phyloP scores from a whole-genome alignment of 2,329 filamentous ascomycete species.

The Cadophora sp. region DNA sequence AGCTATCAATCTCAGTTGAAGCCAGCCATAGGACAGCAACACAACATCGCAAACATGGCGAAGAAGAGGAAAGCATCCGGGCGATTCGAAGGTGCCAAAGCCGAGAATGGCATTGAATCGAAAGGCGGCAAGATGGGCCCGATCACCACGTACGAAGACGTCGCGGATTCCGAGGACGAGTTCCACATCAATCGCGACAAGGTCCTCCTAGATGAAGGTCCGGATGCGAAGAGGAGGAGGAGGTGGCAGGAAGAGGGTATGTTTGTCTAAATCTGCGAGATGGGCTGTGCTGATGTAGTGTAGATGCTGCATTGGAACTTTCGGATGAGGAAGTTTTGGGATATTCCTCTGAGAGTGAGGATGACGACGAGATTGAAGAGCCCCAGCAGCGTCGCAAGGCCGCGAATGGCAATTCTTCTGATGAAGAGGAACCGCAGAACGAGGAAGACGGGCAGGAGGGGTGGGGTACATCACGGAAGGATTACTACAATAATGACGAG shows the following conservation, averaged over 20 bases:
- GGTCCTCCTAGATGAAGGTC: conserved; percentile 83
- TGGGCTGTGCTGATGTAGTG: conserved; percentile 11
- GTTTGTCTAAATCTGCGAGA: conserved; percentile 29
- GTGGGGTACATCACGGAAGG: conserved; percentile 87
- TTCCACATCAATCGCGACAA: conserved; percentile 88
- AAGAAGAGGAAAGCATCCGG: conserved; percentile 40
- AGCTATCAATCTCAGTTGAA: neutral
- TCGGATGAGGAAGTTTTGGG: conserved; percentile 69
- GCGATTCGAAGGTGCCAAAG: conserved; percentile 13
- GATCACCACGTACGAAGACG: conserved; percentile 72
- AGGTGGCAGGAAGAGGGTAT: conserved; percentile 71
- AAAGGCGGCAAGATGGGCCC: conserved; percentile 37
- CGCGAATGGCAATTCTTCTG: conserved; percentile 57
- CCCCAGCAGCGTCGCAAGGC: conserved; percentile 57
- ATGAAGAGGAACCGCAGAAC: conserved; percentile 62
- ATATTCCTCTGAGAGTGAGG: conserved; percentile 54
- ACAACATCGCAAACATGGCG: conserved; percentile 31
- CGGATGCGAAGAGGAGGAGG: conserved; percentile 77
- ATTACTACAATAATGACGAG: conserved; percentile 90
- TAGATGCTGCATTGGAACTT: conserved; percentile 60
- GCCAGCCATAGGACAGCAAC: neutral
- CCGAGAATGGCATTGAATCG: conserved; percentile 26
- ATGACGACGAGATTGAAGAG: conserved; percentile 45
- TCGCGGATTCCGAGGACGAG: conserved; percentile 93
- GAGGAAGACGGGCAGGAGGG: conserved; percentile 67